Evolutionary conservation across 2,329 filamentous ascomycete genomes (phyloP).

Genomic region (Botryotinia convoluta): DNA sequence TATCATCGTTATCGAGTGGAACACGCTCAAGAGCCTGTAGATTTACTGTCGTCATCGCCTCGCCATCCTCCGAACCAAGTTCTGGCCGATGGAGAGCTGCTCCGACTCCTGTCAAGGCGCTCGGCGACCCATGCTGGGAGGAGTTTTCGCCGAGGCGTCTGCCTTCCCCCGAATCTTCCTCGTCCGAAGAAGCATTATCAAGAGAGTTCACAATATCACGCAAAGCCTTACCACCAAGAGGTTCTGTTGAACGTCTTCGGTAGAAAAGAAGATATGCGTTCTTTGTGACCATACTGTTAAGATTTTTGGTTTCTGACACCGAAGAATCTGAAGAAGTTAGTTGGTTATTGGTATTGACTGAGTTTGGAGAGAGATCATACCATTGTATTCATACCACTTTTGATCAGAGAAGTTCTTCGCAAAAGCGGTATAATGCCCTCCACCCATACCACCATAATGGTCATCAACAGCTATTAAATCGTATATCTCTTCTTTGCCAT

Average conservation of each 20-base stretch:
- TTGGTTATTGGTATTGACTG: conserved; percentile 7
- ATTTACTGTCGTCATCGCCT: conserved; percentile 34
- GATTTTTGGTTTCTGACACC: conserved; percentile 60
- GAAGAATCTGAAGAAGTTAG: conserved; percentile 66
- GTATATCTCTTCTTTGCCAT: conserved; percentile 80
- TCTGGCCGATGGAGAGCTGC: conserved; percentile 65
- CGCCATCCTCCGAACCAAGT: conserved; percentile 49
- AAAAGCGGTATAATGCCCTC: conserved; percentile 93
- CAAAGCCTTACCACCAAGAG: conserved; percentile 77
- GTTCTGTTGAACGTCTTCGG: conserved; percentile 72
- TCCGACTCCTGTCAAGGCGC: conserved; percentile 76
- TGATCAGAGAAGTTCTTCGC: conserved; percentile 88
- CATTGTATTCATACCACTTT: conserved; percentile 96
- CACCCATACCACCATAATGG: conserved; percentile 88
- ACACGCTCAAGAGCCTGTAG: conserved; percentile 30
- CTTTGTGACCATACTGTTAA: conserved; percentile 63
- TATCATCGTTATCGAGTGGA: conserved; percentile 32
- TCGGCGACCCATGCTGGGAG: conserved; percentile 89
- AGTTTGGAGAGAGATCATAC: conserved; percentile 49
- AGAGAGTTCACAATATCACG: conserved; percentile 66
- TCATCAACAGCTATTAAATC: conserved; percentile 96
- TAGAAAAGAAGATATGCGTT: conserved; percentile 96
- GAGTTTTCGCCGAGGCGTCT: conserved; percentile 78
- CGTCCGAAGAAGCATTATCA: conserved; percentile 49
- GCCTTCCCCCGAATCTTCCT: conserved; percentile 71